Conservation (phyloP, 2,329 filamentous ascomycete species). For the Colletotrichum somersetense region DNA sequence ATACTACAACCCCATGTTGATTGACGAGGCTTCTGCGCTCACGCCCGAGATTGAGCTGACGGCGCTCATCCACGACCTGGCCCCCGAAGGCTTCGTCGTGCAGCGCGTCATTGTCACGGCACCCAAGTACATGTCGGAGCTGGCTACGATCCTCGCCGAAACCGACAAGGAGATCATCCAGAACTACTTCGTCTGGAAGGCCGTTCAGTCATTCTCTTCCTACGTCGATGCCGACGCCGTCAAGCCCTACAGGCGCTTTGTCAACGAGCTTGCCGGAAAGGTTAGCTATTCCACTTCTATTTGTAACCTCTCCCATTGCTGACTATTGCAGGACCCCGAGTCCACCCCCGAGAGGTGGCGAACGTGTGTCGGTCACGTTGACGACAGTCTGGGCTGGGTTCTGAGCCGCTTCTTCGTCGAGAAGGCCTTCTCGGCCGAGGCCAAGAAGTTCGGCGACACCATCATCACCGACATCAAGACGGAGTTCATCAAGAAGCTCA, state of each 20-base stretch:
- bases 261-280: slow-evolving; percentile 71
- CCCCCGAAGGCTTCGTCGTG: slow-evolving; percentile 62
- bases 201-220: slow-evolving; percentile 64
- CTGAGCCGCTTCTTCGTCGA: slow-evolving; percentile 79
- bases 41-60: slow-evolving; percentile 68
- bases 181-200: slow-evolving; percentile 75
- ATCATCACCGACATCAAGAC: slow-evolving; percentile 79
- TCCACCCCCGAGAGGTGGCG: slow-evolving; percentile 75
- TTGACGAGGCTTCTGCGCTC: slow-evolving; percentile 67
- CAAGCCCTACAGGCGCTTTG: slow-evolving; percentile 70
- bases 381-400: slow-evolving; percentile 74
- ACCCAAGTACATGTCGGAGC: slow-evolving; percentile 69
- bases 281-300: slow-evolving; percentile 45
- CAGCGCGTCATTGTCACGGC: slow-evolving; percentile 70
- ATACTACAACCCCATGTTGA: slow-evolving; percentile 73
- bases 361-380: slow-evolving; percentile 70
- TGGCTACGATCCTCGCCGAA: slow-evolving; percentile 67
- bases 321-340: slow-evolving; percentile 63
- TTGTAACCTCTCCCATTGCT: neutral
- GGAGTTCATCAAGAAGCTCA: slow-evolving; percentile 72
- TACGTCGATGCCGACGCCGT: slow-evolving; percentile 71
- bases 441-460: slow-evolving; percentile 75
- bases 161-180: slow-evolving; percentile 68
- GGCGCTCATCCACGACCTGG: slow-evolving; percentile 64
- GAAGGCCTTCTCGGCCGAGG: slow-evolving; percentile 74